Conservation (phyloP, 768 basidiomycete genomes). For the Mrakia frigida region DNA sequence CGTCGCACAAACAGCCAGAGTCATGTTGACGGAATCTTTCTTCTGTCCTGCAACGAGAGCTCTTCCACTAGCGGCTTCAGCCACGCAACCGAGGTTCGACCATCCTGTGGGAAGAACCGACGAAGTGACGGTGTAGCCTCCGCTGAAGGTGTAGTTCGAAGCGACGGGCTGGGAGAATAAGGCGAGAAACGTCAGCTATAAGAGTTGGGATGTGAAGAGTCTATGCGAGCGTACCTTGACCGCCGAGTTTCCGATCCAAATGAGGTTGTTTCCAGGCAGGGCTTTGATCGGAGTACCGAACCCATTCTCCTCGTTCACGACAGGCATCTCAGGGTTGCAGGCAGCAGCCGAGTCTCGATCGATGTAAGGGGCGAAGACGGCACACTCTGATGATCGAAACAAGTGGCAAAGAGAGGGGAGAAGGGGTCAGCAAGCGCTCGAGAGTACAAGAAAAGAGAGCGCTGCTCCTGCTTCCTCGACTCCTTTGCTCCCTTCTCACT, state of each 20-base stretch:
- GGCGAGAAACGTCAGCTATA: neutral
- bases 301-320: constrained; percentile 44
- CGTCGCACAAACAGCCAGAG: neutral
- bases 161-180: constrained; percentile 22
- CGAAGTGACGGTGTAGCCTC: constrained; percentile 34
- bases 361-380: constrained; percentile 44
- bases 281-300: constrained; percentile 35
- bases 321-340: constrained; percentile 40
- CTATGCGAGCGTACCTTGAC: neutral
- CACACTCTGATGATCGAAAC: constrained; percentile 31
- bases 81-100: constrained; percentile 19
- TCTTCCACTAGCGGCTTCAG: neutral
- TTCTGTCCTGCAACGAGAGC: neutral
- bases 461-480: too few species aligned
- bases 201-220: neutral
- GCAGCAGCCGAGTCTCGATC: constrained; percentile 36
- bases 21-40: neutral
- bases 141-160: constrained; percentile 37
- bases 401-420: neutral
- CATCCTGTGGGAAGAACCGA: constrained; percentile 42
- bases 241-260: constrained; percentile 39
- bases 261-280: constrained; percentile 41
- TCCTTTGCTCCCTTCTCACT: neutral
- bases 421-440: neutral
- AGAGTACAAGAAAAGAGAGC: neutral